Percentiles rank a stretch among this genome's conserved stretches.
Evolutionary conservation across 768 basidiomycete species (phyloP).

Genomic region (Rhizopogon roseolus): DNA sequence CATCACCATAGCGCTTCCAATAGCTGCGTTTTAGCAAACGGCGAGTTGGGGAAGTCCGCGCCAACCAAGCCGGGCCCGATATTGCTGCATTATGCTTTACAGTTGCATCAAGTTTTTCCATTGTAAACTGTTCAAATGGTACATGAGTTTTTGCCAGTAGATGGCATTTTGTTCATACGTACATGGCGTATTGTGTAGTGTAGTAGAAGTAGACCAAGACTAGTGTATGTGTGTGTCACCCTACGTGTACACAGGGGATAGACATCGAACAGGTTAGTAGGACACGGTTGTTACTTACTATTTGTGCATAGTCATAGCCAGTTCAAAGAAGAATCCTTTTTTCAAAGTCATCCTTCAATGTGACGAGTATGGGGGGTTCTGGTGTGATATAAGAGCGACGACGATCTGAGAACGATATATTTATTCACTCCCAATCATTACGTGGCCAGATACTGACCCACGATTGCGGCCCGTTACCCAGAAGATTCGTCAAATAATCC

Average conservation of each 20-base stretch:
- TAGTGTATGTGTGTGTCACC: not conserved
- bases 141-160: not conserved
- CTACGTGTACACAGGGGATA: not conserved
- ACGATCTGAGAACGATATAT: too few species aligned
- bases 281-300: too few species aligned
- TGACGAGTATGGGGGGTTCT: too few species aligned
- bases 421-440: too few species aligned
- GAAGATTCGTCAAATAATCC: not conserved
- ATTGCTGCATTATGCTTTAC: not conserved
- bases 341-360: too few species aligned
- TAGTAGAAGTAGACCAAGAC: not conserved
- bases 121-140: slow-evolving; percentile 1
- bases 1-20: not conserved
- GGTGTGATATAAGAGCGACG: too few species aligned
- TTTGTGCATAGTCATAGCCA: too few species aligned
- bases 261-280: not conserved
- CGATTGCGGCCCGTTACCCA: not conserved
- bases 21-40: not conserved
- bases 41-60: not conserved
- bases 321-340: too few species aligned
- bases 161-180: not conserved
- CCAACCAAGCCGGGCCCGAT: not conserved
- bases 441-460: not conserved
- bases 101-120: not conserved
- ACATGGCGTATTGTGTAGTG: not conserved